A percentile compares a stretch with the other conserved stretches of the same genome.
Conservation (phyloP, 352 stramenopile genomes). For the Phytopythium montanum region DNA sequence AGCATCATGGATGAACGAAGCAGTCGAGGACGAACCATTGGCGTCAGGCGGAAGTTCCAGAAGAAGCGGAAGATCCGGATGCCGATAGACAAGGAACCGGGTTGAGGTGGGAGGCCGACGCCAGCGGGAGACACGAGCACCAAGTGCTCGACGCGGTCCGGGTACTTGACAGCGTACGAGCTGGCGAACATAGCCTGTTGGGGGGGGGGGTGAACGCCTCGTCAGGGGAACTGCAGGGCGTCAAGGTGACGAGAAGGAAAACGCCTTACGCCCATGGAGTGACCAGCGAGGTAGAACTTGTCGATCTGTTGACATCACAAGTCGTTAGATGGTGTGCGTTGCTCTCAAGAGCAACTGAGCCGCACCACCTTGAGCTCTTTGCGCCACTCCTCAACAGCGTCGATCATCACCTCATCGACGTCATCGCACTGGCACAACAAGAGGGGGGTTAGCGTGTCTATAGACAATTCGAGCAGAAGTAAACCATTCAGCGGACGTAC, state of each 20-base stretch:
- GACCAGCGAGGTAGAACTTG: slow-evolving; percentile 53
- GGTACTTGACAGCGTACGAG: slow-evolving; percentile 47
- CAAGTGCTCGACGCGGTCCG: slow-evolving; percentile 44
- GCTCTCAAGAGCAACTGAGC: not conserved
- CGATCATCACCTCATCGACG: slow-evolving; percentile 54
- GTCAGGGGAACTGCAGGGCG: not conserved
- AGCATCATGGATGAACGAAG: not conserved
- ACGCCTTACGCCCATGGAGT: slow-evolving; percentile 55
- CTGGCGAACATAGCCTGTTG: slow-evolving; percentile 58
- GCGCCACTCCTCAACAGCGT: slow-evolving; percentile 55
- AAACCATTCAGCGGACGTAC: slow-evolving; percentile 15
- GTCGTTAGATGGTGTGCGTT: not conserved
- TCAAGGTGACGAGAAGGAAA: not conserved
- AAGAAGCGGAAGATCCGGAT: slow-evolving; percentile 44
- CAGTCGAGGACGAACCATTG: slow-evolving; percentile 31
- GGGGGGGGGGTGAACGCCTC: not conserved
- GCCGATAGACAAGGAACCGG: slow-evolving; percentile 23
- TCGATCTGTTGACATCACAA: slow-evolving; percentile 24
- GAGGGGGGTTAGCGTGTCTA: not conserved
- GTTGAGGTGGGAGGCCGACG: slow-evolving; percentile 34
- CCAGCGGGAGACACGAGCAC: slow-evolving; percentile 60
- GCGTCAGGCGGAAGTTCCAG: slow-evolving; percentile 47
- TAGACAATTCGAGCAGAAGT: not conserved
- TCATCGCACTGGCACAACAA: slow-evolving; percentile 36
- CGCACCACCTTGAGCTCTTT: slow-evolving; percentile 40